Conservation (phyloP, 768 basidiomycete species). For the Auriscalpium orientale region DNA sequence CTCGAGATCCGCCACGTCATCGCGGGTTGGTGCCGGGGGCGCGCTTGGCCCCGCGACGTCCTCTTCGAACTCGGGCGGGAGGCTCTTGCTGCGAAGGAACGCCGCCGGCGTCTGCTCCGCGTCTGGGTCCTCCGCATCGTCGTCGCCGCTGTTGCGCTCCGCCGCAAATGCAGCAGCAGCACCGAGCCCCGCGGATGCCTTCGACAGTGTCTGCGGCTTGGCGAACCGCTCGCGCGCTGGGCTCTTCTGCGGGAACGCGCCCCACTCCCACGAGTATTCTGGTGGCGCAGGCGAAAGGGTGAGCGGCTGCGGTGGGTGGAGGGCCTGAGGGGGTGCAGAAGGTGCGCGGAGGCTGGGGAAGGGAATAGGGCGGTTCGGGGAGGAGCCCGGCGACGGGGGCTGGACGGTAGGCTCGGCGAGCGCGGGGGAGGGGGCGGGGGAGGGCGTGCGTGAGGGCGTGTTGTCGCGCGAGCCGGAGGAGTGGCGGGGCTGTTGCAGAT, state of each 20-base stretch:
- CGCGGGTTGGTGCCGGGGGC: not conserved
- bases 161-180: constrained; percentile 4
- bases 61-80: constrained; percentile 39
- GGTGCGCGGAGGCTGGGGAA: constrained; percentile 38
- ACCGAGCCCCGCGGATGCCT: not conserved
- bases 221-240: constrained; percentile 48
- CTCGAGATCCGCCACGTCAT: not conserved
- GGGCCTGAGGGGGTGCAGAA: constrained; percentile 56
- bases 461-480: not conserved
- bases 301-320: constrained; percentile 2
- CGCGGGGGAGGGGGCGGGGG: constrained; percentile 8
- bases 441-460: not conserved
- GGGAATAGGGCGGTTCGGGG: constrained; percentile 26
- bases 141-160: not conserved
- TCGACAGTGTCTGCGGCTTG: not conserved
- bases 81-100: constrained; percentile 45
- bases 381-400: constrained; percentile 14
- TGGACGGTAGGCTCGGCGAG: constrained; percentile 16
- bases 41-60: not conserved
- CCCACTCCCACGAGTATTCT: constrained; percentile 93
- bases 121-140: constrained; percentile 2
- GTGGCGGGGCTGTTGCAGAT: constrained; percentile 29
- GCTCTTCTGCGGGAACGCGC: constrained; percentile 77
- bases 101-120: constrained; percentile 17
- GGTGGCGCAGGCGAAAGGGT: constrained; percentile 14